Conservation (phyloP, 352 stramenopile genomes). For the Albugo laibachii region DNA sequence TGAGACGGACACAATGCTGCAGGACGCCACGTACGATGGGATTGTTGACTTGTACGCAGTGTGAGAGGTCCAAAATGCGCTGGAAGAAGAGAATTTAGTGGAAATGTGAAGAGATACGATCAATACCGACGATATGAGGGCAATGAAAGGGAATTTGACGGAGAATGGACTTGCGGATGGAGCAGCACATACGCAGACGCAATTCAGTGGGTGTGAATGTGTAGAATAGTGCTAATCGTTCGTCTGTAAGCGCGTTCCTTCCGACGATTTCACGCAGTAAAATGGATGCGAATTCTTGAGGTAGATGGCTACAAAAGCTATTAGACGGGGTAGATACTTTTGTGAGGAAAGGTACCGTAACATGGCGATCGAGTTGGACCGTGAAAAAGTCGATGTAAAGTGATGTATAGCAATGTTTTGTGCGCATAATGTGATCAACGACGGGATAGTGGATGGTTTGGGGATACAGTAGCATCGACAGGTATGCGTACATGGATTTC, state of each 20-base stretch:
- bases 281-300: slow-evolving; percentile 63
- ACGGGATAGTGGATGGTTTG: no score
- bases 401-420: no score
- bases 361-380: no score
- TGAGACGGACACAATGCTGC: slow-evolving; percentile 49
- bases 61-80: slow-evolving; percentile 65
- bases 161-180: slow-evolving; percentile 73
- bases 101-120: not conserved
- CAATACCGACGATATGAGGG: slow-evolving; percentile 38
- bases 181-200: slow-evolving; percentile 39
- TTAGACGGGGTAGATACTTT: no score
- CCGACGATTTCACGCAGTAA: slow-evolving; percentile 50
- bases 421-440: no score
- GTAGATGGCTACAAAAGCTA: slow-evolving; percentile 21
- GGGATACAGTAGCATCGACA: no score
- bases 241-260: slow-evolving; percentile 56
- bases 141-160: slow-evolving; percentile 72
- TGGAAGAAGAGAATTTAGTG: slow-evolving; percentile 5
- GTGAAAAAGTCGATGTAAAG: no score
- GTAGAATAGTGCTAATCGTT: slow-evolving; percentile 67
- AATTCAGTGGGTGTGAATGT: slow-evolving; percentile 52
- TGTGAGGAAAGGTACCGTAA: no score
- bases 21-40: slow-evolving; percentile 60
- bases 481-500: no score
- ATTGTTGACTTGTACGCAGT: slow-evolving; percentile 77